Conservation (phyloP, 495 filamentous ascomycete species). For the Xylaria scruposa region DNA sequence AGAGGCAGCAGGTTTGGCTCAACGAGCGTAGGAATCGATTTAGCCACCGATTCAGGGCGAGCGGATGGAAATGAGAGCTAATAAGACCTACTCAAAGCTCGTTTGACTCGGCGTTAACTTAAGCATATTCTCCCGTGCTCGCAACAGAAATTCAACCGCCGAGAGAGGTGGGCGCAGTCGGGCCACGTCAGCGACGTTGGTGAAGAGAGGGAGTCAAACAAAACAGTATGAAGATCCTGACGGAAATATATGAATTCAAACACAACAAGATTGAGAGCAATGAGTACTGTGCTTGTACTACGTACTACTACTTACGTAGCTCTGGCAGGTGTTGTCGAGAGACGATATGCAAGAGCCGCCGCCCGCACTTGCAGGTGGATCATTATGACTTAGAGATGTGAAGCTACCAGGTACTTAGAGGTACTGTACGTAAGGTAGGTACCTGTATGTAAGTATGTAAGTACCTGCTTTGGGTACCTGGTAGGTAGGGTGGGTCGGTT, state of each 20-base stretch:
- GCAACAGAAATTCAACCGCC: conserved; percentile 4
- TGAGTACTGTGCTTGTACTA: not conserved
- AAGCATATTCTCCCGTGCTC: conserved; percentile 19
- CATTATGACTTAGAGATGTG: not conserved
- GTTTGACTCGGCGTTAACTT: not conserved
- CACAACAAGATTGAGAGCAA: not conserved
- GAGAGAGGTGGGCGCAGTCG: not conserved
- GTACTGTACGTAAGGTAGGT: no score
- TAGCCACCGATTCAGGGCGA: conserved; percentile 4
- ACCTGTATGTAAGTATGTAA: no score
- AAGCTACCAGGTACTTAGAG: not conserved
- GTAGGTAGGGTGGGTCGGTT: not conserved
- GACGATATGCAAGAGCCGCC: not conserved
- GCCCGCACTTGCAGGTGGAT: conserved; percentile 10
- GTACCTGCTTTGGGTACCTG: not conserved
- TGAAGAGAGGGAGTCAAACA: conserved; percentile 2
- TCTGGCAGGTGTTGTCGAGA: conserved; percentile 4
- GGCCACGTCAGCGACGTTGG: conserved; percentile 15
- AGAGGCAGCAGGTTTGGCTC: conserved; percentile 10
- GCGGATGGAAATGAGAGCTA: not conserved
- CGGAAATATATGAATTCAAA: not conserved
- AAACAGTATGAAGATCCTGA: not conserved
- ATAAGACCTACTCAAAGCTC: conserved; percentile 14
- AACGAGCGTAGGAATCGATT: conserved; percentile 19
- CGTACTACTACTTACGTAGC: not conserved